These are phyloP conservation scores for Colletotrichum sp. DNA, from an alignment of 2,329 filamentous ascomycete species.

Conservation along the genomic window DNA sequence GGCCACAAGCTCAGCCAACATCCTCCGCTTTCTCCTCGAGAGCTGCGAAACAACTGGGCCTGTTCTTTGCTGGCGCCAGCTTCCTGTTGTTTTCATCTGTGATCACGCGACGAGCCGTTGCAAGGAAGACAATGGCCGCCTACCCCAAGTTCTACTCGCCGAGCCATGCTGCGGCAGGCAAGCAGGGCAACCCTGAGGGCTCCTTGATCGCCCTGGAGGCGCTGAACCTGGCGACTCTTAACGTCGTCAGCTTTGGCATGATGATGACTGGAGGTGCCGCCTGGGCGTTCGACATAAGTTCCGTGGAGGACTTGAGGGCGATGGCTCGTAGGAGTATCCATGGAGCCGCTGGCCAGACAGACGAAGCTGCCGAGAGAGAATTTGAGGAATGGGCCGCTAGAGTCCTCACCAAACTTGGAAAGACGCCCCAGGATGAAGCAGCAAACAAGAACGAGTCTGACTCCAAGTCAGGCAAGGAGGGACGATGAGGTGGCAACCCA, in stretches of 20 bases:
- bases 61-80: constrained; percentile 76
- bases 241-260: constrained; percentile 77
- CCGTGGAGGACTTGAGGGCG: constrained; percentile 66
- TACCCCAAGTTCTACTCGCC: constrained; percentile 76
- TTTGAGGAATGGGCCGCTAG: constrained; percentile 67
- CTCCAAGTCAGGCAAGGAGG: constrained; percentile 17
- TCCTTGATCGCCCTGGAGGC: constrained; percentile 81
- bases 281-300: constrained; percentile 79
- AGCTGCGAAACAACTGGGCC: constrained; percentile 58
- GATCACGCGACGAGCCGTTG: constrained; percentile 74
- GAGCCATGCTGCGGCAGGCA: constrained; percentile 50
- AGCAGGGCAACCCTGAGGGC: constrained; percentile 60
- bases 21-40: constrained; percentile 13
- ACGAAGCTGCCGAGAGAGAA: constrained; percentile 62
- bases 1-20: constrained; percentile 21
- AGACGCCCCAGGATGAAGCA: constrained; percentile 24
- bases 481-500: constrained; percentile 11
- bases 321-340: constrained; percentile 50
- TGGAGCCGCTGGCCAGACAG: constrained; percentile 33
- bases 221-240: constrained; percentile 84
- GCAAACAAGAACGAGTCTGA: not conserved
- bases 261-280: constrained; percentile 75
- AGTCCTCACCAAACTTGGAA: constrained; percentile 57
- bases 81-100: constrained; percentile 77
- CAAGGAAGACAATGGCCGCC: constrained; percentile 63